Evolutionary conservation across 1,284 basidiomycete species (phyloP).

Genomic region (Boletus nobilissimus): DNA sequence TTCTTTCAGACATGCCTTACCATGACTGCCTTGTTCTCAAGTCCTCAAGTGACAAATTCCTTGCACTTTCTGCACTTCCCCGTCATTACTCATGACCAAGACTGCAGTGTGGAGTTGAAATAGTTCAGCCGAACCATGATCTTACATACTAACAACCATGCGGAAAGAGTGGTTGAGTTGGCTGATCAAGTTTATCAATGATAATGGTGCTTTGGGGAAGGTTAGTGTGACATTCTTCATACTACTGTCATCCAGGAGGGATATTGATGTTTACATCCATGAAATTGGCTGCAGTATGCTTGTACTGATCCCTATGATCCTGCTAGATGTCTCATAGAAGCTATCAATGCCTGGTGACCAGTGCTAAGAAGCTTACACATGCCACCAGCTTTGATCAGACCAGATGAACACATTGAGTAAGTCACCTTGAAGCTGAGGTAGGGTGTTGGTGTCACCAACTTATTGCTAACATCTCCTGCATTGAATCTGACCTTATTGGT

Average conservation of each 20-base stretch:
- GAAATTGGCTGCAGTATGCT: not conserved
- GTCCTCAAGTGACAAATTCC: conserved; percentile 69
- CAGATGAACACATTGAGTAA: conserved; percentile 78
- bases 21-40: conserved; percentile 78
- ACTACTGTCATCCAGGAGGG: not conserved
- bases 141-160: conserved; percentile 77
- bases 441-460: too few species aligned
- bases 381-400: conserved; percentile 82
- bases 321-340: conserved; percentile 81
- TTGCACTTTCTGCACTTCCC: conserved; percentile 69
- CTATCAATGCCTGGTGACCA: conserved; percentile 80
- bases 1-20: conserved; percentile 68
- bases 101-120: conserved; percentile 55
- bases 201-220: conserved; percentile 82
- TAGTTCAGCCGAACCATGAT: conserved; percentile 83
- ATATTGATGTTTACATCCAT: not conserved
- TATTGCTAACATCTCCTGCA: too few species aligned
- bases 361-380: conserved; percentile 92
- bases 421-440: conserved; percentile 37
- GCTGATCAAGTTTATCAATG: conserved; percentile 89
- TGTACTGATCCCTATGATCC: conserved; percentile 19
- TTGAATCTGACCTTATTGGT: too few species aligned
- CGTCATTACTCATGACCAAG: conserved; percentile 37
- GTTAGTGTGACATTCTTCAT: conserved; percentile 51
- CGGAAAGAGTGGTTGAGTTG: conserved; percentile 82